These are phyloP conservation scores for Chlorella sp. DNA, from an alignment of 139 green algal species.

Conservation along the genomic window DNA sequence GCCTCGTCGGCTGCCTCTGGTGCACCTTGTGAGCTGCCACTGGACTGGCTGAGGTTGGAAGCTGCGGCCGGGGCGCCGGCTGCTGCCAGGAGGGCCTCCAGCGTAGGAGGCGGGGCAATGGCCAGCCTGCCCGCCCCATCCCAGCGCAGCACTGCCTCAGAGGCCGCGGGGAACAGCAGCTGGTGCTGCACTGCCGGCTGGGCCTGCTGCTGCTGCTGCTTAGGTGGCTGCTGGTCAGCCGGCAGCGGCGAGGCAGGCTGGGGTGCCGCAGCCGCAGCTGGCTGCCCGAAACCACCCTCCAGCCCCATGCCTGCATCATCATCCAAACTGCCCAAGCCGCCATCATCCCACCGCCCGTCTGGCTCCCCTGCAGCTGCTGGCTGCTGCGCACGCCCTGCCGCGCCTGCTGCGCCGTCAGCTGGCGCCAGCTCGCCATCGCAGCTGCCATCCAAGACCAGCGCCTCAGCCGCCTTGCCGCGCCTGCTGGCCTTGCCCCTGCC, in stretches of 20 bases:
- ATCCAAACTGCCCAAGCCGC: neutral
- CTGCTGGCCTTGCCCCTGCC: conserved; percentile 12
- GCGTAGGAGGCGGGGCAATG: conserved; percentile 27
- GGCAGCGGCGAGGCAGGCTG: neutral
- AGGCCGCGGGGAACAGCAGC: conserved; percentile 26
- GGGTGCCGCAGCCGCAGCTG: neutral
- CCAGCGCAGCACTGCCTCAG: neutral
- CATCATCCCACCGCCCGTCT: neutral
- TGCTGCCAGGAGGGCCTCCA: conserved; percentile 16
- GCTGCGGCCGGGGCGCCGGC: neutral
- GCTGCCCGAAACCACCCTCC: neutral
- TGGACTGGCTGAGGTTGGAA: neutral
- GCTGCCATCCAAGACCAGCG: neutral
- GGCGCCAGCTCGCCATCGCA: neutral
- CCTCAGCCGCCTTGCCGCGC: neutral
- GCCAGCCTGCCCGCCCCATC: neutral
- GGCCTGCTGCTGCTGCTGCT: neutral
- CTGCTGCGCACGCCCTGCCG: neutral
- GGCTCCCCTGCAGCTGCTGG: neutral
- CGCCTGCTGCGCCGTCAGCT: neutral
- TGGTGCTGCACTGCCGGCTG: neutral
- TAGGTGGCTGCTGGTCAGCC: neutral
- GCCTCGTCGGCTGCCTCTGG: neutral
- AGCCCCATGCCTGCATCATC: no score
- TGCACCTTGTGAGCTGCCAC: neutral